Percentiles rank a stretch among this genome's conserved stretches.
These are phyloP conservation scores for Anisodus tanguticus DNA, from an alignment of 257 asterid genomes.

Conservation along the genomic window DNA sequence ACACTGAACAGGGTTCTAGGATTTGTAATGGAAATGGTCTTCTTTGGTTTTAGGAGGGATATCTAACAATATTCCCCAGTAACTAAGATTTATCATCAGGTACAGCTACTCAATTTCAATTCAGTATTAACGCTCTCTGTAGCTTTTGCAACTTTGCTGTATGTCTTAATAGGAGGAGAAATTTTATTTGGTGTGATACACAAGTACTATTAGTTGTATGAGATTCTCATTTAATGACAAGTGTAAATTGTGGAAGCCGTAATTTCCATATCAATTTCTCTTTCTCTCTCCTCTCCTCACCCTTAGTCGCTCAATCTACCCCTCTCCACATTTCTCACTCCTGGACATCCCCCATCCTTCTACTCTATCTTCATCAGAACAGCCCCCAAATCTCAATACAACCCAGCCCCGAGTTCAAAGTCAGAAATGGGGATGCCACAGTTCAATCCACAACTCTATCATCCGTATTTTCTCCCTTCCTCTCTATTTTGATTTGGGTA, in stretches of 20 bases:
- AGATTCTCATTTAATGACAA: conserved; percentile 13
- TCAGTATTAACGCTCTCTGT: not conserved
- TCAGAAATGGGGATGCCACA: not conserved
- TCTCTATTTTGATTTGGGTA: conserved; percentile 16
- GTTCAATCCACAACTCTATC: not conserved
- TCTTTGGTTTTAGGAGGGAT: not conserved
- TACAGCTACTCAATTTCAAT: conserved; percentile 12
- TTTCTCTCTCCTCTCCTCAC: not conserved
- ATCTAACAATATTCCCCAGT: not conserved
- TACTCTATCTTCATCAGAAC: conserved; percentile 1
- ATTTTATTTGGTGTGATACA: not conserved
- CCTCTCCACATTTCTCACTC: not conserved
- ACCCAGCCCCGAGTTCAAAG: not conserved
- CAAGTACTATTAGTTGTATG: conserved; percentile 13
- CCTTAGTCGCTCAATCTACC: not conserved
- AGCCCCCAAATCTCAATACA: conserved; percentile 1
- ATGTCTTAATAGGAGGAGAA: not conserved
- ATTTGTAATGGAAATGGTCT: conserved; percentile 3
- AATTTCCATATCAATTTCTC: not conserved
- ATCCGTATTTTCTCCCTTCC: conserved; percentile 11
- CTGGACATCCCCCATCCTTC: not conserved
- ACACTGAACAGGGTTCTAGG: not conserved
- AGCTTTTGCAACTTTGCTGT: not conserved
- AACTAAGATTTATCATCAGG: conserved; percentile 3
- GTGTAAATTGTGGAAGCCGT: not conserved